Evolutionary conservation across 305 asterid species (phyloP).

Genomic region (Solanum aculeatissimum): DNA sequence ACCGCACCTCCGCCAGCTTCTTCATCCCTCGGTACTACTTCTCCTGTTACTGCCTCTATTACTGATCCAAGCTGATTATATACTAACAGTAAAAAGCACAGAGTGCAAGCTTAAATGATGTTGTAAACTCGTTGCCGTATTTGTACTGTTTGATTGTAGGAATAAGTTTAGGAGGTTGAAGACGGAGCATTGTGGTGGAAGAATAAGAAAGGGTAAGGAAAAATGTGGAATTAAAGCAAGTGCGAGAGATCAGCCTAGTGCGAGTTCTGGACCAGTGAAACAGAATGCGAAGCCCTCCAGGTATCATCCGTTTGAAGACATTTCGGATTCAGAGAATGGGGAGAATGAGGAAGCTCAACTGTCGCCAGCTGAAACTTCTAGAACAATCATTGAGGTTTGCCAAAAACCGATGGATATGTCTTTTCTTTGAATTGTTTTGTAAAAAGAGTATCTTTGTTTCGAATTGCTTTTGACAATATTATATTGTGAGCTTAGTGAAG

Average conservation of each 20-base stretch:
- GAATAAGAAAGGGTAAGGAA: slow-evolving; percentile 13
- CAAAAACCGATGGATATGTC: background rate
- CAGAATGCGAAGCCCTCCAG: slow-evolving; percentile 86
- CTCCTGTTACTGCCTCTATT: background rate
- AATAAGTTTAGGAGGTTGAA: slow-evolving; percentile 9
- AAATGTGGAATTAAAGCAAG: slow-evolving; percentile 49
- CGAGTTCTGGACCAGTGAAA: slow-evolving; percentile 61
- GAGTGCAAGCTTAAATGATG: background rate
- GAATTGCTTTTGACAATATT: background rate
- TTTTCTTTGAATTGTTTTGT: background rate
- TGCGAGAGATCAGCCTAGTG: slow-evolving; percentile 39
- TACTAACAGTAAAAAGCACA: background rate
- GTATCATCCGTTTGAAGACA: slow-evolving; percentile 95
- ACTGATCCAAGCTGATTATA: background rate
- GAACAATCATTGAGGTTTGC: slow-evolving; percentile 65
- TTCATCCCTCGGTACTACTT: slow-evolving; percentile 34
- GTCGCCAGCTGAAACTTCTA: slow-evolving; percentile 68
- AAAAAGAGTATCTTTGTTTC: background rate
- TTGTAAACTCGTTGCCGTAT: background rate
- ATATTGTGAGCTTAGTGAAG: background rate
- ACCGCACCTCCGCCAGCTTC: slow-evolving; percentile 29
- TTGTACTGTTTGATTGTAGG: slow-evolving; percentile 10
- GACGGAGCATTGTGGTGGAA: slow-evolving; percentile 12
- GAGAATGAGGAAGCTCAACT: slow-evolving; percentile 47
- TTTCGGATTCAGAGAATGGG: slow-evolving; percentile 46